Evolutionary conservation across 140 eudicot genomes (phyloP), one percentile per base, ranked within the genome.

Genomic region (Anethum foeniculum): DNA sequence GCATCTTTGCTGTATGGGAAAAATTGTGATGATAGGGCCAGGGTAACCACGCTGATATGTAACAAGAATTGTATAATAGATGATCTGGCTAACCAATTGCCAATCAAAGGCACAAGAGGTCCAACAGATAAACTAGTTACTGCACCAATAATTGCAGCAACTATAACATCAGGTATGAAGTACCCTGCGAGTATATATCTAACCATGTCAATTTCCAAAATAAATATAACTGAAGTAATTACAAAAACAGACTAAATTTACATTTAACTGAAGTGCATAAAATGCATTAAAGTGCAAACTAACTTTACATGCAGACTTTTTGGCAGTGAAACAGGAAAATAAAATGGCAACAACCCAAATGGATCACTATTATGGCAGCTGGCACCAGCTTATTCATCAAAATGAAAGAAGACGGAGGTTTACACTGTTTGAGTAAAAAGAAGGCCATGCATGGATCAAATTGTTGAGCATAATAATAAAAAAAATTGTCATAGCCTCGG

Each of bases 1-100:
- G 99, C 98, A 81, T 96, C 97, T 12, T 67, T 80, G 83, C 92
- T 96, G 85, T 96, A 96, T 18, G 99, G 99, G 81, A 96, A 96
- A 89, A 96, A 88, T 67, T 87, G 96, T 68, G 98, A 93, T 77
- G 97, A 80, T 23, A 96, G 81, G 62, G 99, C 99, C 91, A 96
- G 71, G 64, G 96, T 86, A 83, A 96, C 84, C 73, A 91, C 94
- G 76, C 78, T 89, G 19, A 81, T 78, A 76, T 96, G 99, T 87
- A 96, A 88, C 85, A 96, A 86, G 83, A 91, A 83, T 71, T 84
- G 88, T 88, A 93, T 65, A 39, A 93, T 80, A 64, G 96, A 86
- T 71, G 93, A 79, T 83, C 88, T 88, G 80, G 94, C 91, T 84
- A 96, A 80, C 98, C 99, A 92, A 76, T 86, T 82, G 73, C 97